Evolutionary conservation across 192 early-diverging fungal species (phyloP), one percentile per base, ranked within the genome.

Genomic region (Mycoemilia scoparia): DNA sequence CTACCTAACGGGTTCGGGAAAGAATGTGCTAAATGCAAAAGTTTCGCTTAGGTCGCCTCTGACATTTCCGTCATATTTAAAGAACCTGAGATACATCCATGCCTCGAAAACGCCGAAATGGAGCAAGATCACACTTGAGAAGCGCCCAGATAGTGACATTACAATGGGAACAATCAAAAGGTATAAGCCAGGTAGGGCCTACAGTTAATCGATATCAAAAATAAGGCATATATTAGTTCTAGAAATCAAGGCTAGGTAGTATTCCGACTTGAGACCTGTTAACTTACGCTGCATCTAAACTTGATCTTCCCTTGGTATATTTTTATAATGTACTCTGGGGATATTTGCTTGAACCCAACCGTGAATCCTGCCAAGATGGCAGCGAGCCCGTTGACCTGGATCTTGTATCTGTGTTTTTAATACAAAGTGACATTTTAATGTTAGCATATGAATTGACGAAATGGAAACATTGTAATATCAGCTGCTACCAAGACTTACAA

Each of bases 11-110:
- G 70, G 54, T 27, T 87, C 83, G 2, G 91, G 91, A 52, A 86
- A 96, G 39, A 96, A 91, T 12, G 82, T 83, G 1, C 62, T 69
- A 38, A 96, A 79, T 0, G 78, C 76, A 71, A 96, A 96, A 1
- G 84, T 75, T 26, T 90, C 87, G 48, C 79, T 81, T 15, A 82
- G 71, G 44, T 92, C 91, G 29, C 91, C 91, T 24, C 56, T 57
- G 11, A 84, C 64, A 9, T 78, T 71, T 41, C 84, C 81, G 32
- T 87, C 69, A 17, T 60, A 39, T 36, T 77, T 81, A 58, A 76
- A 87, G 64, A 88, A 91, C 11, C 87, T 69, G 29, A 80, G 66
- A 45, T 87, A 90, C 0, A 82, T 39, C 77, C 88, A 96, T 1
- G 77, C 55, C 24, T 71, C 67, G 6, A 78, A 30, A 11, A 76